Percentiles rank a stretch among this genome's conserved stretches.
These are phyloP conservation scores for Nothophytophthora sp. DNA, from an alignment of 352 stramenopile species.

Conservation along the genomic window DNA sequence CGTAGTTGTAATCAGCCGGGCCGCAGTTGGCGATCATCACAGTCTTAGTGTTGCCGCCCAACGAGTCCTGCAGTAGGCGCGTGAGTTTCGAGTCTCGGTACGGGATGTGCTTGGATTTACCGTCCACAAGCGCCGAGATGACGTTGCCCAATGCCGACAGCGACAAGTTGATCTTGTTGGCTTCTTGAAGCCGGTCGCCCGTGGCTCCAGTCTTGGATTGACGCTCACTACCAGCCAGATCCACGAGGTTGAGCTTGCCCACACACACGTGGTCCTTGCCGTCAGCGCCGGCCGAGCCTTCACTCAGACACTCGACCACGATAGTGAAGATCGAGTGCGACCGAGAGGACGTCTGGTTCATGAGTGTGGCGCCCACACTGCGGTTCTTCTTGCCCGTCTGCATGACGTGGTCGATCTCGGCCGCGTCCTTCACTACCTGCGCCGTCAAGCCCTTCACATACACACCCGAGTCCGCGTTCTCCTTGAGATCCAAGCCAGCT, in stretches of 20 bases:
- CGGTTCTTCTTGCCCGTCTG: slow-evolving; percentile 93
- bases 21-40: slow-evolving; percentile 98
- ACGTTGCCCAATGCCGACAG: slow-evolving; percentile 86
- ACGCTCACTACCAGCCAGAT: slow-evolving; percentile 74
- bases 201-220: slow-evolving; percentile 78
- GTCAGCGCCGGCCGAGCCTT: slow-evolving; percentile 39
- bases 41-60: slow-evolving; percentile 98
- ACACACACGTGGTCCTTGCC: slow-evolving; percentile 92
- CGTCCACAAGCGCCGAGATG: slow-evolving; percentile 86
- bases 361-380: slow-evolving; percentile 92
- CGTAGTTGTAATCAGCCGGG: slow-evolving; percentile 98
- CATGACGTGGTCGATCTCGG: slow-evolving; percentile 90
- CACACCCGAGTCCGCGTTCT: slow-evolving; percentile 87
- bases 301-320: slow-evolving; percentile 88
- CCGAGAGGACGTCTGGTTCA: slow-evolving; percentile 96
- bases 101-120: slow-evolving; percentile 81
- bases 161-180: slow-evolving; percentile 84
- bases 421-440: slow-evolving; percentile 75
- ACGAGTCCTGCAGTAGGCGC: slow-evolving; percentile 95
- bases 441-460: slow-evolving; percentile 84
- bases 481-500: slow-evolving; percentile 80
- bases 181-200: slow-evolving; percentile 71
- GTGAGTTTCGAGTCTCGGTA: slow-evolving; percentile 98
- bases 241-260: slow-evolving; percentile 96
- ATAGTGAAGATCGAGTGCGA: slow-evolving; percentile 98